Evolutionary conservation across 495 filamentous ascomycete genomes (phyloP).

Genomic region (Rhypophila decipiens): DNA sequence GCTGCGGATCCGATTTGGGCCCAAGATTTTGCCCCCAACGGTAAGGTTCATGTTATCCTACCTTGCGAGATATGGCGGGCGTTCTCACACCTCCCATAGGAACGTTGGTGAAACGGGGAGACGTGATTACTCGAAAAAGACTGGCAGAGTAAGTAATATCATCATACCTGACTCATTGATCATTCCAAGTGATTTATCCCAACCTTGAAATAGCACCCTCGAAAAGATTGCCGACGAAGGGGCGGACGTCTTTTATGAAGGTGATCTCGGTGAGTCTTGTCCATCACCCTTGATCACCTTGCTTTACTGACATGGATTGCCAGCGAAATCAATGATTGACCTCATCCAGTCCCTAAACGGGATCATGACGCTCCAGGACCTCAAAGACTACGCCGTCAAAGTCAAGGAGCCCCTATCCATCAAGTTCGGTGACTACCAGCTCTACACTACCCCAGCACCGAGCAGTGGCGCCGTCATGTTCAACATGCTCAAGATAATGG

Average conservation of each 20-base stretch:
- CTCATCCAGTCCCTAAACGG: slow-evolving; percentile 60
- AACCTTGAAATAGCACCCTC: slow-evolving; percentile 45
- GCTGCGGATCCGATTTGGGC: slow-evolving; percentile 70
- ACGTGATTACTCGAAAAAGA: slow-evolving; percentile 69
- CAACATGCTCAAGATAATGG: slow-evolving; percentile 69
- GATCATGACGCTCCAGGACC: slow-evolving; percentile 75
- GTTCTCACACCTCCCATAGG: slow-evolving; percentile 17
- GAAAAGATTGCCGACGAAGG: slow-evolving; percentile 66
- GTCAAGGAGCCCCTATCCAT: slow-evolving; percentile 58
- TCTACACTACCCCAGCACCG: slow-evolving; percentile 65
- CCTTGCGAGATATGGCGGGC: background rate
- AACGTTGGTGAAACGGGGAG: slow-evolving; percentile 55
- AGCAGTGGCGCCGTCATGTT: slow-evolving; percentile 67
- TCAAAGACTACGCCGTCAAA: slow-evolving; percentile 60
- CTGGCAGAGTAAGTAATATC: slow-evolving; percentile 53
- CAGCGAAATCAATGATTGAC: slow-evolving; percentile 68
- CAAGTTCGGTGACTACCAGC: slow-evolving; percentile 61
- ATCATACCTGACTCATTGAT: no score
- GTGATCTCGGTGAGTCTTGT: slow-evolving; percentile 38
- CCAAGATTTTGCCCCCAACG: slow-evolving; percentile 79
- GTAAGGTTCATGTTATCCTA: slow-evolving; percentile 15
- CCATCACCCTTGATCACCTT: background rate
- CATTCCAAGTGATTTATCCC: no score
- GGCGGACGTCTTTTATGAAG: slow-evolving; percentile 68
- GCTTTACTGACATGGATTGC: no score